These are phyloP conservation scores for Solanum megistacrolobum DNA, from an alignment of 257 asterid genomes.

Conservation along the genomic window DNA sequence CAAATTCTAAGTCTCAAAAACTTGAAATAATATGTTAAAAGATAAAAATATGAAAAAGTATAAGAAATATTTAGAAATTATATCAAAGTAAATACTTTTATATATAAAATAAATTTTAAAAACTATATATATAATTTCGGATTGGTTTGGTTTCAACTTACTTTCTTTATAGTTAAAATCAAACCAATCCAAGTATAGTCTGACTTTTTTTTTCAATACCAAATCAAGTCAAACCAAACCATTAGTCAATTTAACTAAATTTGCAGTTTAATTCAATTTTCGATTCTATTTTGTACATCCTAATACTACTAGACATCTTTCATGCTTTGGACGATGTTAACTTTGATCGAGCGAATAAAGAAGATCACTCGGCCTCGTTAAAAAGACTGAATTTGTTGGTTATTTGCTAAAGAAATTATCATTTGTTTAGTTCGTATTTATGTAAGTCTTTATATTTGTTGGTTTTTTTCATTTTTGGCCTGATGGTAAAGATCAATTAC, in stretches of 20 bases:
- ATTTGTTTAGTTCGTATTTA: background rate
- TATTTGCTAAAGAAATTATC: background rate
- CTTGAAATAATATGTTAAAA: background rate
- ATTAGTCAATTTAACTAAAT: background rate
- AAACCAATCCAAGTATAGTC: background rate
- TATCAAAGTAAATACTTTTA: no score
- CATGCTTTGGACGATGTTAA: no score
- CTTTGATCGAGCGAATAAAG: no score
- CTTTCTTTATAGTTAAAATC: background rate
- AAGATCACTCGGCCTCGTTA: no score
- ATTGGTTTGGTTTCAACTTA: fast-evolving
- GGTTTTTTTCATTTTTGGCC: background rate
- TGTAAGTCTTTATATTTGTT: background rate
- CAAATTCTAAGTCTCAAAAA: background rate
- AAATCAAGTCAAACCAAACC: no score
- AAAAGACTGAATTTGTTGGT: background rate
- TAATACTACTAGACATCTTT: no score
- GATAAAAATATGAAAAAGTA: no score
- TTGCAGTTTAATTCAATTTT: no score
- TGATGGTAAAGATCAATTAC: background rate
- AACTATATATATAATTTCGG: no score
- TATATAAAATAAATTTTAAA: no score
- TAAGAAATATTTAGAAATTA: no score
- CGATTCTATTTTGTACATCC: background rate
- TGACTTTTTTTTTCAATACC: background rate